A percentile compares a stretch with the other conserved stretches of the same genome.
Evolutionary conservation across 306 rosid species (phyloP).

Genomic region (Fragaria vesca): DNA sequence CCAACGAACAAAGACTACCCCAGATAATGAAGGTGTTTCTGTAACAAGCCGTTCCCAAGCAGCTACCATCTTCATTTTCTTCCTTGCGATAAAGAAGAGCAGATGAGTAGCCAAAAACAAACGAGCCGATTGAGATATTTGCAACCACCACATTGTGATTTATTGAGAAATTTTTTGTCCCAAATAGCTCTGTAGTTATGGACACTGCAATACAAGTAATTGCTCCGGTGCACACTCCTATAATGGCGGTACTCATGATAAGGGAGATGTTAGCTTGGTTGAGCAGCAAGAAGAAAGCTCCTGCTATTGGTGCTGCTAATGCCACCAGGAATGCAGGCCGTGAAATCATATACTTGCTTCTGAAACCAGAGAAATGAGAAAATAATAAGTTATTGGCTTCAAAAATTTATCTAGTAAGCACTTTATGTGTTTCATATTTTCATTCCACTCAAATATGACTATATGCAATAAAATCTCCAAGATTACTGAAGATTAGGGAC

Average conservation of each 20-base stretch:
- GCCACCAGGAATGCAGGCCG: slow-evolving; percentile 46
- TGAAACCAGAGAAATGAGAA: slow-evolving; percentile 15
- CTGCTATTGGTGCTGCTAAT: slow-evolving; percentile 49
- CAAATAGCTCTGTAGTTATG: slow-evolving; percentile 71
- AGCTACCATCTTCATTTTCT: slow-evolving; percentile 43
- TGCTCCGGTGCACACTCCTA: slow-evolving; percentile 78
- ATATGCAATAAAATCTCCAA: slow-evolving; percentile 3
- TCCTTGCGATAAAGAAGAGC: slow-evolving; percentile 49
- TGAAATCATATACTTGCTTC: slow-evolving; percentile 51
- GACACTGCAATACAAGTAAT: slow-evolving; percentile 69
- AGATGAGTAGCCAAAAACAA: slow-evolving; percentile 55
- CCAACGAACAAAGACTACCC: slow-evolving; percentile 58
- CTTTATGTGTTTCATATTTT: not conserved
- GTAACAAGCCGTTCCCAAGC: slow-evolving; percentile 74
- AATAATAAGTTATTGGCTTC: not conserved
- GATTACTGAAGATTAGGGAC: not conserved
- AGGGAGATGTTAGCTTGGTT: slow-evolving; percentile 40
- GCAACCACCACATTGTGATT: slow-evolving; percentile 84
- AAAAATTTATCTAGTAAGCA: not conserved
- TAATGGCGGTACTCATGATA: slow-evolving; percentile 53
- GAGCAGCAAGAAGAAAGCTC: slow-evolving; percentile 61
- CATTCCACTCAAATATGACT: too few relatives aligned
- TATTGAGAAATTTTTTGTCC: slow-evolving; percentile 59
- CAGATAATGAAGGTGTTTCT: slow-evolving; percentile 54
- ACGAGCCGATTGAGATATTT: slow-evolving; percentile 77